Percentiles rank a stretch among this genome's conserved stretches.
Conservation (phyloP, 306 rosid genomes). For the Quercus gilva region DNA sequence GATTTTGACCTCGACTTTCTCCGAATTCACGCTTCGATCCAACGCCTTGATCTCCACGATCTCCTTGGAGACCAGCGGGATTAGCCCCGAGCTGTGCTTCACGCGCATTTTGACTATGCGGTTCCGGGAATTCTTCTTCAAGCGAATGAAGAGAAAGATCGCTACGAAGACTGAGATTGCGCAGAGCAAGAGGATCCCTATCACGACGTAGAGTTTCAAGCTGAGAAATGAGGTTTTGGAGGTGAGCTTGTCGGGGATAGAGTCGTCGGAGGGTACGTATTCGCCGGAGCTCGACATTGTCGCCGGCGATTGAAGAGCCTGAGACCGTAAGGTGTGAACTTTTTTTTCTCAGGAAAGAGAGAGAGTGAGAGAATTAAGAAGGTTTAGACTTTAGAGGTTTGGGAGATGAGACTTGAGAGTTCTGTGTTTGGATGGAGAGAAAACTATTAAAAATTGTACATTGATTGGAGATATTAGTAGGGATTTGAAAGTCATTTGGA, state of each 20-base stretch:
- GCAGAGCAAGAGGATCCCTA: conserved; percentile 36
- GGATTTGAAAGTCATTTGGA: conserved; percentile 16
- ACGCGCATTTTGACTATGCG: conserved; percentile 39
- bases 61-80: conserved; percentile 78
- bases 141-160: conserved; percentile 53
- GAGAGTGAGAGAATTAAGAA: not conserved
- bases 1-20: conserved; percentile 24
- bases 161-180: conserved; percentile 35
- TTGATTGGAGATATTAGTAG: not conserved
- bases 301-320: conserved; percentile 22
- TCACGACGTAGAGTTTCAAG: conserved; percentile 48
- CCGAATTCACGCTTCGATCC: conserved; percentile 34
- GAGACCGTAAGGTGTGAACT: not conserved
- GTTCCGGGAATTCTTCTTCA: conserved; percentile 29
- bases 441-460: not conserved
- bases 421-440: conserved; percentile 33
- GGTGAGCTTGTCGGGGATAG: conserved; percentile 37
- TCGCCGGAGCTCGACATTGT: conserved; percentile 52
- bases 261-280: conserved; percentile 13
- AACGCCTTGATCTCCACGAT: conserved; percentile 55
- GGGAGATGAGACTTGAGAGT: not conserved
- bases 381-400: not conserved
- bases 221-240: conserved; percentile 34
- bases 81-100: conserved; percentile 78
- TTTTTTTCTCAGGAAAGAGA: conserved; percentile 1